phyloP scores from a whole-genome alignment of 2,329 filamentous ascomycete genomes.

The Phyllosticta paracitricarpa region DNA sequence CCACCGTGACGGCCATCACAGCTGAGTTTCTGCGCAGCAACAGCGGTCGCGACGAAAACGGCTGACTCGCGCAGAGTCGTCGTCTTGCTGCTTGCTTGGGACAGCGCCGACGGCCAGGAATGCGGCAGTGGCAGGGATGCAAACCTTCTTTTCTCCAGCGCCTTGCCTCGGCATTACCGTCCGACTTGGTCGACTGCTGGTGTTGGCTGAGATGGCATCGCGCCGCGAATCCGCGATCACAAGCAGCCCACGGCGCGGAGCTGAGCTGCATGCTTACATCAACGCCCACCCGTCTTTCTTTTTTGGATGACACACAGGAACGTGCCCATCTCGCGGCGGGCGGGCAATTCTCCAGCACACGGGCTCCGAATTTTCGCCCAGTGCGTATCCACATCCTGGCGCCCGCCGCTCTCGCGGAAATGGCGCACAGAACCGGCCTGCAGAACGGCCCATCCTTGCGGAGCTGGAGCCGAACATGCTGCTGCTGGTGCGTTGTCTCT shows the following conservation, averaged over 20 bases:
- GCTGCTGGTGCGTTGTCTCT: background rate
- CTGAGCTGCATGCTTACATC: conserved; percentile 6
- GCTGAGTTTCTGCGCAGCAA: background rate
- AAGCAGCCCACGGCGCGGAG: conserved; percentile 4
- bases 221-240: conserved; percentile 2
- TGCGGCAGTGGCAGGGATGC: conserved; percentile 3
- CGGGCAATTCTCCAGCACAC: background rate
- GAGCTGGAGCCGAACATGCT: background rate
- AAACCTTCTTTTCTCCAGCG: conserved; percentile 8
- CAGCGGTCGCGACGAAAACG: background rate
- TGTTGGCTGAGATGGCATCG: conserved; percentile 1
- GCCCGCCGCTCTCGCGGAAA: background rate
- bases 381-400: background rate
- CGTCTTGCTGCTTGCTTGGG: conserved; percentile 5
- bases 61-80: conserved; percentile 6
- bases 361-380: background rate
- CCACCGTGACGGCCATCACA: background rate
- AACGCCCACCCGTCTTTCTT: conserved; percentile 3
- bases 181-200: background rate
- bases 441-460: background rate
- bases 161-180: conserved; percentile 8
- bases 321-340: background rate
- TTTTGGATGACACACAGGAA: background rate
- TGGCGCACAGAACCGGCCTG: background rate
- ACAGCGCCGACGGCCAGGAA: background rate